Percentiles rank a stretch among this genome's conserved stretches.
Conservation (phyloP, 139 green algal genomes). For the Yamagishiella unicocca region DNA sequence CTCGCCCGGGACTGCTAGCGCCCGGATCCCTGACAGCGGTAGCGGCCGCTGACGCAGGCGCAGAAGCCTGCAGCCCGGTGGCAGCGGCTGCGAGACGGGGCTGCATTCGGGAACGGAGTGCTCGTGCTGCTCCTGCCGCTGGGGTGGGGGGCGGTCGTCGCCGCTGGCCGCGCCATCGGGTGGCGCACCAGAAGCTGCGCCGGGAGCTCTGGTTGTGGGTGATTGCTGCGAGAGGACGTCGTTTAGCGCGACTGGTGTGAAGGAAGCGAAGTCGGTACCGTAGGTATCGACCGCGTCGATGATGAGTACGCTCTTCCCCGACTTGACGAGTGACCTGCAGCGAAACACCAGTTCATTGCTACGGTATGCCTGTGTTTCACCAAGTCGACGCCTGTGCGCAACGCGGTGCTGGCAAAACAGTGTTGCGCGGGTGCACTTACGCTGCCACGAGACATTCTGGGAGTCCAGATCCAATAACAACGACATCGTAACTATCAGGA, state of each 20-base stretch:
- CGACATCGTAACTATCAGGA: constrained; percentile 67
- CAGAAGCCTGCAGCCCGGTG: neutral
- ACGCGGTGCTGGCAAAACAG: no score
- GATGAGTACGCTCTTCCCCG: constrained; percentile 86
- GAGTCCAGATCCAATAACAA: constrained; percentile 75
- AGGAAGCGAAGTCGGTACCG: constrained; percentile 78
- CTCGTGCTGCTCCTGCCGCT: neutral
- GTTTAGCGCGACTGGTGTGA: constrained; percentile 47
- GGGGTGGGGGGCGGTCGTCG: no score
- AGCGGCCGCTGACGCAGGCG: constrained; percentile 14
- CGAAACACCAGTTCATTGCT: neutral
- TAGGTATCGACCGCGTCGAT: constrained; percentile 84
- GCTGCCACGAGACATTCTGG: constrained; percentile 73
- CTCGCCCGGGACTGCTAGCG: neutral
- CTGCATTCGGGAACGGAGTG: constrained; percentile 7
- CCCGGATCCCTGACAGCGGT: neutral
- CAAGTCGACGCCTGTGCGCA: no score
- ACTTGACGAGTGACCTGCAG: constrained; percentile 54
- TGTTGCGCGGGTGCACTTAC: constrained; percentile 64
- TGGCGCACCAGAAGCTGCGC: no score
- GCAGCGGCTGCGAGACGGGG: neutral
- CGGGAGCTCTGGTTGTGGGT: neutral
- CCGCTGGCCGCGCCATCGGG: no score
- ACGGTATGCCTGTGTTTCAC: no score
- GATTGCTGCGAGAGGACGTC: neutral